A percentile compares a stretch with the other conserved stretches of the same genome.
phyloP scores from a whole-genome alignment of 352 stramenopile genomes.

The Globisporangium heterothallicum region DNA sequence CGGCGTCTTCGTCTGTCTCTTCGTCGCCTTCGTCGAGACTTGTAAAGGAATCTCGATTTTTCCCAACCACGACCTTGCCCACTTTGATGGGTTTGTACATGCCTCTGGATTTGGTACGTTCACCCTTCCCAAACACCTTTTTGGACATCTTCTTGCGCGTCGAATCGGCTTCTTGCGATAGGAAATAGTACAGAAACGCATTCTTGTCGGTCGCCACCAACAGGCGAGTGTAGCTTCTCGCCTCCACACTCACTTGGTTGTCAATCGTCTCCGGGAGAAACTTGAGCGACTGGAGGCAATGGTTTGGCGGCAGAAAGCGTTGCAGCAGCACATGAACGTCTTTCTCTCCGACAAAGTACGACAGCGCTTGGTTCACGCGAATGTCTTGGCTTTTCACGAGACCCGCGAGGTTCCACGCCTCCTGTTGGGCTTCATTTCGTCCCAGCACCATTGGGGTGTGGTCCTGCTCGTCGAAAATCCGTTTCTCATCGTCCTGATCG shows the following conservation, averaged over 20 bases:
- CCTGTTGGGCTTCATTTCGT: constrained; percentile 68
- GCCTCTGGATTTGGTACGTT: constrained; percentile 31
- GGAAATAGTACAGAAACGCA: constrained; percentile 80
- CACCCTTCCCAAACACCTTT: constrained; percentile 58
- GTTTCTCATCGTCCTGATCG: constrained; percentile 44
- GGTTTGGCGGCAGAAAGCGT: constrained; percentile 69
- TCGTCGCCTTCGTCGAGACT: constrained; percentile 18
- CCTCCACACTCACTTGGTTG: constrained; percentile 67
- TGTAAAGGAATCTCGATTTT: constrained; percentile 30
- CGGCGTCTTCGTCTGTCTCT: constrained; percentile 18
- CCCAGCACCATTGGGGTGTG: constrained; percentile 57
- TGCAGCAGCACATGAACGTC: constrained; percentile 70
- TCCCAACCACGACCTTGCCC: constrained; percentile 20
- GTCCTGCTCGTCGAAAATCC: constrained; percentile 51
- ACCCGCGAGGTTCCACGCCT: constrained; percentile 66
- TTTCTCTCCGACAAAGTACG: constrained; percentile 55
- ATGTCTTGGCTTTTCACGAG: constrained; percentile 72
- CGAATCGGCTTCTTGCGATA: constrained; percentile 61
- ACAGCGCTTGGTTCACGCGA: constrained; percentile 75
- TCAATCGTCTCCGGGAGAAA: constrained; percentile 84
- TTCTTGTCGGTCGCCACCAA: constrained; percentile 57
- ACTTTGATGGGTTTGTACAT: constrained; percentile 41
- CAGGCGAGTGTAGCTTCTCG: constrained; percentile 70
- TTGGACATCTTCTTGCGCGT: constrained; percentile 76
- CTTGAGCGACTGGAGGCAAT: constrained; percentile 55